Conservation (phyloP, 1,284 basidiomycete genomes). For the Boletus sp. region DNA sequence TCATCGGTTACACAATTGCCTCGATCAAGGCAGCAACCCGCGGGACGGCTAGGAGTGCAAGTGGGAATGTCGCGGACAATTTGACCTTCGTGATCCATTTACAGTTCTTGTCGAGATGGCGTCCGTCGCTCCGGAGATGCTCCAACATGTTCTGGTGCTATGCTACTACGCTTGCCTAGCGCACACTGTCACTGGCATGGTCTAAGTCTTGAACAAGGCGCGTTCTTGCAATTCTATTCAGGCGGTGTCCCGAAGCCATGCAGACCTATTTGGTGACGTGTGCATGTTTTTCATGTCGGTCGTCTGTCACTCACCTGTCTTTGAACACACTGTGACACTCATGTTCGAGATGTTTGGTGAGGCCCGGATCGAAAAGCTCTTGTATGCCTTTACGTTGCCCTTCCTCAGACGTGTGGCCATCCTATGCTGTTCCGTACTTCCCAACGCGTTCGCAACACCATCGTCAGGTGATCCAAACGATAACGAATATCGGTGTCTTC, state of each 20-base stretch:
- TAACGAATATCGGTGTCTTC: conserved; percentile 80
- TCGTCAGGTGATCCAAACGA: conserved; percentile 39
- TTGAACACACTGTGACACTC: conserved; percentile 77
- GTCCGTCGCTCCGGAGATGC: conserved; percentile 84
- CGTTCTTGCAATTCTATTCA: conserved; percentile 52
- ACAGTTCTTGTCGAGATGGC: conserved; percentile 87
- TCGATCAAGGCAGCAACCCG: conserved; percentile 83
- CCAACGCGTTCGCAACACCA: conserved; percentile 55
- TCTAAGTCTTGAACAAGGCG: conserved; percentile 77
- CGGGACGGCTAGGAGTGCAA: conserved; percentile 52
- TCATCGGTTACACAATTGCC: conserved; percentile 87
- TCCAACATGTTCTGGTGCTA: conserved; percentile 83
- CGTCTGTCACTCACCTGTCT: conserved; percentile 76
- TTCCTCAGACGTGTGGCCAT: conserved; percentile 93
- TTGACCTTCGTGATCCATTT: conserved; percentile 86
- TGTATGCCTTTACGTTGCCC: conserved; percentile 90
- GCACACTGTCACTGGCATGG: conserved; percentile 80
- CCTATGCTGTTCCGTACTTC: conserved; percentile 79
- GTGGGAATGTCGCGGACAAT: conserved; percentile 68
- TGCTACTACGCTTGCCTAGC: conserved; percentile 90
- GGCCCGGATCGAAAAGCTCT: conserved; percentile 80
- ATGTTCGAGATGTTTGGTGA: conserved; percentile 80
- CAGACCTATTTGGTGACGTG: conserved; percentile 75
- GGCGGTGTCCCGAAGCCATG: conserved; percentile 51
- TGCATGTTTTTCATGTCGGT: conserved; percentile 87